phyloP scores from a whole-genome alignment of 306 rosid genomes.

The Trifolium subterraneum region DNA sequence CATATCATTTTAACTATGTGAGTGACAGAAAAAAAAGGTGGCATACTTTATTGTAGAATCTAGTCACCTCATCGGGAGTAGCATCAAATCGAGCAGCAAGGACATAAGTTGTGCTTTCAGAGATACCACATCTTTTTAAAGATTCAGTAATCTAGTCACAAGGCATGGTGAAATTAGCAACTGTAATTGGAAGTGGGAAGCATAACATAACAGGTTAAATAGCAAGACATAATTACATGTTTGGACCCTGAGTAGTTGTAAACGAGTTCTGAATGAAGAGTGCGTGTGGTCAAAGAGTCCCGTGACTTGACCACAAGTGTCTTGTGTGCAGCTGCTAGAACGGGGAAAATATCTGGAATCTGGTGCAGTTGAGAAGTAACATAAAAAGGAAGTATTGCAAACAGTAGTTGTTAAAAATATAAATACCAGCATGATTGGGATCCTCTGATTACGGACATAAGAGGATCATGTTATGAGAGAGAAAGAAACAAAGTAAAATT shows the following conservation, averaged over 20 bases:
- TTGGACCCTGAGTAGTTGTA: conserved; percentile 91
- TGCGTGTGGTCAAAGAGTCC: conserved; percentile 79
- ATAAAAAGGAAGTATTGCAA: conserved; percentile 36
- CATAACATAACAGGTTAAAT: conserved; percentile 6
- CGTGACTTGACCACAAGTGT: conserved; percentile 74
- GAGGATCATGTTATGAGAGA: too few species aligned
- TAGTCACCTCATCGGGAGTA: conserved; percentile 68
- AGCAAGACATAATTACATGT: conserved; percentile 59
- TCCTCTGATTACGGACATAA: background rate
- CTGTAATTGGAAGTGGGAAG: conserved; percentile 23
- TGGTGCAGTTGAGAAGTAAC: conserved; percentile 47
- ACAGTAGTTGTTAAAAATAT: conserved; percentile 6
- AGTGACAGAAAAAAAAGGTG: background rate
- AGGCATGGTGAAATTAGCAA: conserved; percentile 45
- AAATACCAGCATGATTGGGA: conserved; percentile 15
- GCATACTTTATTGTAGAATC: conserved; percentile 15
- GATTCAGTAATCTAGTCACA: conserved; percentile 81
- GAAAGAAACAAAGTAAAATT: background rate
- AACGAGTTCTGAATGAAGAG: conserved; percentile 95
- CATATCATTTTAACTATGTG: background rate
- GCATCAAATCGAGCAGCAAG: conserved; percentile 84
- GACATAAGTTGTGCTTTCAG: conserved; percentile 69
- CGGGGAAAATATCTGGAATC: conserved; percentile 86
- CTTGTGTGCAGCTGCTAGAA: conserved; percentile 84
- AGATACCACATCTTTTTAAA: conserved; percentile 85